These are phyloP conservation scores for Fusarium anguioides DNA, from an alignment of 2,329 filamentous ascomycete genomes.

Conservation along the genomic window DNA sequence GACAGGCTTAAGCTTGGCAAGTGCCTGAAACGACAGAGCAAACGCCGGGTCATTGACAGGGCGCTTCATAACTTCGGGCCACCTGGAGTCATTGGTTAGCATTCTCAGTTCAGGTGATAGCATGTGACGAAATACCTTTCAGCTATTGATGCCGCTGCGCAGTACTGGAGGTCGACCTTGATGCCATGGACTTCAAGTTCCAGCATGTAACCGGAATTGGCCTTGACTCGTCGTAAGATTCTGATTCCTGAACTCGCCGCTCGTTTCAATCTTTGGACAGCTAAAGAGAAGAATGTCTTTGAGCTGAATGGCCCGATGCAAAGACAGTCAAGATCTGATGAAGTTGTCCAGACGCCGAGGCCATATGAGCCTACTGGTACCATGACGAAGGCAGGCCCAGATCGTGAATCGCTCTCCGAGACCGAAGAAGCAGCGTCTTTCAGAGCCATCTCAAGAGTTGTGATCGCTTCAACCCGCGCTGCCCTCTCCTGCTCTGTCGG, in stretches of 20 bases:
- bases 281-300: constrained; percentile 70
- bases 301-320: constrained; percentile 72
- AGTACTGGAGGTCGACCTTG: constrained; percentile 75
- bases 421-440: constrained; percentile 46
- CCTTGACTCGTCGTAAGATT: constrained; percentile 67
- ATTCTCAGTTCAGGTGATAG: neutral
- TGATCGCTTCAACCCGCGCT: constrained; percentile 57
- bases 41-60: constrained; percentile 65
- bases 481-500: constrained; percentile 59
- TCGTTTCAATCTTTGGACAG: constrained; percentile 64
- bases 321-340: constrained; percentile 74
- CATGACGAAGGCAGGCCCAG: constrained; percentile 57
- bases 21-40: constrained; percentile 63
- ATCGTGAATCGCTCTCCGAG: constrained; percentile 17
- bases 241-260: constrained; percentile 57
- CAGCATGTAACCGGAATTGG: constrained; percentile 71
- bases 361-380: constrained; percentile 74
- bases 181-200: constrained; percentile 69
- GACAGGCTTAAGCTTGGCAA: constrained; percentile 72
- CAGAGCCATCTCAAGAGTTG: constrained; percentile 57
- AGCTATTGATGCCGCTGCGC: constrained; percentile 65
- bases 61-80: constrained; percentile 59
- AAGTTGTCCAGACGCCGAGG: constrained; percentile 68
- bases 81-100: constrained; percentile 45
- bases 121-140: constrained; percentile 54